phyloP scores from a whole-genome alignment of 768 basidiomycete species.

The Hypholoma sublateritium region DNA sequence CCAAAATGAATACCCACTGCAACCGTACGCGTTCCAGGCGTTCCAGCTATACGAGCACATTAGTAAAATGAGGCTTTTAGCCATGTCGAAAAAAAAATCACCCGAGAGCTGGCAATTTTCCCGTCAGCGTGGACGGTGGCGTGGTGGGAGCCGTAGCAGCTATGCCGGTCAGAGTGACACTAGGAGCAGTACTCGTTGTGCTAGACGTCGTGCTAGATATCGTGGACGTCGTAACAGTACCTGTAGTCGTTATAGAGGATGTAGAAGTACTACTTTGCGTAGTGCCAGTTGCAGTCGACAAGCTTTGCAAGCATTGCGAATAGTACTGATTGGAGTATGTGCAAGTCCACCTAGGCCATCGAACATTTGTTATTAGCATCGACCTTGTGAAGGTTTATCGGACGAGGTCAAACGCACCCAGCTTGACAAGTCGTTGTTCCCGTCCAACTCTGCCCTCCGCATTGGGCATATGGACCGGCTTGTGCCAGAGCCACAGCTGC shows the following conservation, averaged over 20 bases:
- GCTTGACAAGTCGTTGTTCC: constrained; percentile 10
- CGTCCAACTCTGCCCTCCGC: constrained; percentile 7
- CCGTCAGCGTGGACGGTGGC: constrained; percentile 38
- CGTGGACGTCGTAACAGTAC: not conserved
- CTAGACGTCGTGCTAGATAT: not conserved
- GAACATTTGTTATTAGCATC: not conserved
- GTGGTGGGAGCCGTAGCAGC: constrained; percentile 38
- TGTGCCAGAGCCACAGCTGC: constrained; percentile 1
- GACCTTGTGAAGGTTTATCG: not conserved
- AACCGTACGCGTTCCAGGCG: constrained; percentile 50
- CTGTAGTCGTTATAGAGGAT: not conserved
- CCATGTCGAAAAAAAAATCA: constrained; percentile 12
- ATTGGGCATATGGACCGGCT: constrained; percentile 5
- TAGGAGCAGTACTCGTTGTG: not conserved
- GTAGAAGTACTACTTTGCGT: not conserved
- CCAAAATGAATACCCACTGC: constrained; percentile 13
- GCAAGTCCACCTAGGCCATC: constrained; percentile 30
- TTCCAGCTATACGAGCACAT: constrained; percentile 42
- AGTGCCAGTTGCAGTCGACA: constrained; percentile 12
- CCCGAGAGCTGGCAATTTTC: constrained; percentile 49
- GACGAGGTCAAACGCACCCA: constrained; percentile 5
- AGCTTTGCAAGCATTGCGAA: constrained; percentile 34
- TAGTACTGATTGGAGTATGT: constrained; percentile 33
- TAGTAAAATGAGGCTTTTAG: not conserved
- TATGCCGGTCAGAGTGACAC: constrained; percentile 23